A percentile compares a stretch with the other conserved stretches of the same genome.
Conservation (phyloP, 2,329 filamentous ascomycete species). For the Aphanoascus verrucosus region DNA sequence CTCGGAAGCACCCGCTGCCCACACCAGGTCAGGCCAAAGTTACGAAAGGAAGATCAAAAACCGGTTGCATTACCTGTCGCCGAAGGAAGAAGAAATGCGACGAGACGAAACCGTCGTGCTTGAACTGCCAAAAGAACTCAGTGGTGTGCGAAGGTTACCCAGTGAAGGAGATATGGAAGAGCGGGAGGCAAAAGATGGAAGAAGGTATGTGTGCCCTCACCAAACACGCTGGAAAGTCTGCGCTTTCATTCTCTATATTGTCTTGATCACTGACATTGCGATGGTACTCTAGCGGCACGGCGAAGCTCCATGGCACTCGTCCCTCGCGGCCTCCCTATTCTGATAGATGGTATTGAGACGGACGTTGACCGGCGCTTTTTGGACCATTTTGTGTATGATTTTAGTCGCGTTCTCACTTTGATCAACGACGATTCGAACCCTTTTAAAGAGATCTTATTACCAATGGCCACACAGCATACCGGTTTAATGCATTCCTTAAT, state of each 20-base stretch:
- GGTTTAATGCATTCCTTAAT: constrained; percentile 87
- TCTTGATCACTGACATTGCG: background rate
- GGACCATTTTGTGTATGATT: constrained; percentile 67
- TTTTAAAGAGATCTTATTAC: constrained; percentile 73
- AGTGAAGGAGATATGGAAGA: constrained; percentile 76
- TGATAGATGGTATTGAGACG: constrained; percentile 74
- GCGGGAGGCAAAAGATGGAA: constrained; percentile 64
- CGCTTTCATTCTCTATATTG: background rate
- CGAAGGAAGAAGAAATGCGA: constrained; percentile 52
- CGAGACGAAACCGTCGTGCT: constrained; percentile 36
- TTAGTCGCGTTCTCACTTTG: constrained; percentile 71
- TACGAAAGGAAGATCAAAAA: constrained; percentile 59
- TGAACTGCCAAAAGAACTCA: constrained; percentile 89
- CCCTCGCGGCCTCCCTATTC: constrained; percentile 42
- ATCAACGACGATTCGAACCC: constrained; percentile 73
- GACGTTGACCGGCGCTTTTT: constrained; percentile 69
- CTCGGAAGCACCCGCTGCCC: constrained; percentile 65
- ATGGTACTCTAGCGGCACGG: constrained; percentile 21
- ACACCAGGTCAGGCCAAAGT: constrained; percentile 55
- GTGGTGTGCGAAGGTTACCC: constrained; percentile 86
- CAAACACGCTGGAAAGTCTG: background rate
- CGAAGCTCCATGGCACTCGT: constrained; percentile 26
- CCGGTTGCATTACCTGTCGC: constrained; percentile 49
- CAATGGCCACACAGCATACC: constrained; percentile 66
- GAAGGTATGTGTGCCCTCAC: constrained; percentile 39